A percentile compares a stretch with the other conserved stretches of the same genome.
These are phyloP conservation scores for Elsinoe batatas DNA, from an alignment of 2,329 filamentous ascomycete genomes.

Conservation along the genomic window DNA sequence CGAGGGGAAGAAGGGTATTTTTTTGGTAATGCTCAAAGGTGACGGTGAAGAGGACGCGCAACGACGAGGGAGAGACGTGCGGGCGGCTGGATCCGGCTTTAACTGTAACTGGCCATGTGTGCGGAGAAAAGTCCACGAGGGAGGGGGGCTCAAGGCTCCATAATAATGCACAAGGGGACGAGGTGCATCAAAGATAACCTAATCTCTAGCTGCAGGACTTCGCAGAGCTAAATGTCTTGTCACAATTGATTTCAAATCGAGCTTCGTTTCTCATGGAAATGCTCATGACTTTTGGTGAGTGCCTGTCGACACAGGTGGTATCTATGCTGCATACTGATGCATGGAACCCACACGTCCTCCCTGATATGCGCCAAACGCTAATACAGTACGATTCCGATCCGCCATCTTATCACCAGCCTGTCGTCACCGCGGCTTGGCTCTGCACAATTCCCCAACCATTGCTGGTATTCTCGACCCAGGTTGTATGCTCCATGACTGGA, in stretches of 20 bases:
- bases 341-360: not conserved
- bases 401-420: not conserved
- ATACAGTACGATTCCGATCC: not conserved
- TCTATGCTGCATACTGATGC: not conserved
- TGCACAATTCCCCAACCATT: not conserved
- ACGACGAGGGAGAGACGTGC: not conserved
- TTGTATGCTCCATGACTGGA: not conserved
- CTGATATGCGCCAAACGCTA: not conserved
- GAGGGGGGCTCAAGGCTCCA: not conserved
- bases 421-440: not conserved
- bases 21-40: not conserved
- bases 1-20: not conserved
- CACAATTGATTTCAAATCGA: not conserved
- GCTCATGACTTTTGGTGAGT: not conserved
- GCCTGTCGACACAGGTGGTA: not conserved
- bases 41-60: constrained; percentile 4
- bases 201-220: constrained; percentile 1
- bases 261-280: no score
- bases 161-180: not conserved
- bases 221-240: not conserved
- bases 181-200: not conserved
- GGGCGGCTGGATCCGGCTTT: constrained; percentile 5
- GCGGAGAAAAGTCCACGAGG: not conserved
- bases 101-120: not conserved
- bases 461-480: not conserved